Evolutionary conservation across 2,329 filamentous ascomycete genomes (phyloP).

Genomic region (Endoconidiophora polonica): DNA sequence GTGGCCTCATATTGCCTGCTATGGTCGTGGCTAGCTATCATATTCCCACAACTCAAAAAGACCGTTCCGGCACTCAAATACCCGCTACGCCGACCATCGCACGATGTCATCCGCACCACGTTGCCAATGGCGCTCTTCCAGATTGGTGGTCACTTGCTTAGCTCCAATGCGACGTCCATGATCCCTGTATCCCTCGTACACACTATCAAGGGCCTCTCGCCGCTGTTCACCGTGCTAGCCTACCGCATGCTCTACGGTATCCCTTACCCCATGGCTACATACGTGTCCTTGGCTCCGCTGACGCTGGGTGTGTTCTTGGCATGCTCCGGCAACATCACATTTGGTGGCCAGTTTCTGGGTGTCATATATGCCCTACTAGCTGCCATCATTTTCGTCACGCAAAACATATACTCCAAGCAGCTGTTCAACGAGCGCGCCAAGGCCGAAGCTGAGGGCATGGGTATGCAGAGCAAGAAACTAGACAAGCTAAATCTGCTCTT

Average conservation of each 20-base stretch:
- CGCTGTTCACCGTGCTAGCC: constrained; percentile 84
- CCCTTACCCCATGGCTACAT: constrained; percentile 71
- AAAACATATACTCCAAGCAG: constrained; percentile 97
- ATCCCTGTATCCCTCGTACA: constrained; percentile 96
- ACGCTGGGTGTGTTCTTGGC: constrained; percentile 92
- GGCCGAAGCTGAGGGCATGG: constrained; percentile 55
- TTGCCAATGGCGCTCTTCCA: constrained; percentile 88
- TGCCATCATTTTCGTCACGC: constrained; percentile 89
- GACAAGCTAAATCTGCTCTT: constrained; percentile 94
- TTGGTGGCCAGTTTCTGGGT: constrained; percentile 78
- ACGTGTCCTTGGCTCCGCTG: constrained; percentile 74
- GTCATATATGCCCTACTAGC: constrained; percentile 75
- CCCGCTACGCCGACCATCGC: constrained; percentile 64
- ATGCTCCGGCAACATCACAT: constrained; percentile 64
- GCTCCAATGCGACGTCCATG: constrained; percentile 80
- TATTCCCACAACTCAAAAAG: constrained; percentile 54
- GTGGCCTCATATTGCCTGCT: constrained; percentile 77
- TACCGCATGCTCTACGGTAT: constrained; percentile 84
- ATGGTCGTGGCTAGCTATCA: constrained; percentile 55
- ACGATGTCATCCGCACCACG: constrained; percentile 70
- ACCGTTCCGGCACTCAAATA: constrained; percentile 65
- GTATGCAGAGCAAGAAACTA: constrained; percentile 54
- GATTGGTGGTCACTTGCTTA: constrained; percentile 82
- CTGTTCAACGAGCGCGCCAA: constrained; percentile 88
- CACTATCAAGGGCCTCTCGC: constrained; percentile 94